phyloP scores from a whole-genome alignment of 108 stramenopile genomes.

The Asterionellopsis glacialis region DNA sequence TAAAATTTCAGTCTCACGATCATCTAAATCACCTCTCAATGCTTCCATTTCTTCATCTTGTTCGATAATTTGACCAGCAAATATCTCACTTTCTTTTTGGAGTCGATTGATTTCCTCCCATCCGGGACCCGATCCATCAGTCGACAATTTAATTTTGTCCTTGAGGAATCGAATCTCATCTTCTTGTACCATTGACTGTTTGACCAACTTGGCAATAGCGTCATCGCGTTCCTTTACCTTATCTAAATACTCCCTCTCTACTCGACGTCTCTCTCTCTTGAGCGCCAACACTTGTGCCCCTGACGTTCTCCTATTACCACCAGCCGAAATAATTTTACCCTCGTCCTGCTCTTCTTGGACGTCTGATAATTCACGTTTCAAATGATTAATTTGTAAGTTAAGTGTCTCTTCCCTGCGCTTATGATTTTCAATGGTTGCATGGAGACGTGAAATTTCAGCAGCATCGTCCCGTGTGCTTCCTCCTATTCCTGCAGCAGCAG shows the following conservation, averaged over 20 bases:
- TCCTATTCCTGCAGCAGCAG: constrained; percentile 20
- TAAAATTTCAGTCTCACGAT: constrained; percentile 27
- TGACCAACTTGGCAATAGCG: constrained; percentile 45
- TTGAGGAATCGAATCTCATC: constrained; percentile 21
- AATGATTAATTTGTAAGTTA: not conserved
- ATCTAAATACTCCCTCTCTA: no score
- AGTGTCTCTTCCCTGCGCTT: constrained; percentile 26
- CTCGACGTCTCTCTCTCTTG: no score
- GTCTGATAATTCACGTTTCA: constrained; percentile 6
- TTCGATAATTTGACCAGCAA: constrained; percentile 83
- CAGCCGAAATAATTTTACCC: no score
- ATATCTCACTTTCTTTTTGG: constrained; percentile 77
- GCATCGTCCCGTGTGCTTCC: constrained; percentile 33
- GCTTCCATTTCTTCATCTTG: constrained; percentile 77
- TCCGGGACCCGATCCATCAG: not conserved
- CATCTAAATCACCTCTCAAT: constrained; percentile 24
- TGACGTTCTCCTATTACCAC: no score
- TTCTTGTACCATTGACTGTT: constrained; percentile 54
- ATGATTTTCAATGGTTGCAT: constrained; percentile 27
- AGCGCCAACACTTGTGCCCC: no score
- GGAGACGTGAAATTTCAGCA: constrained; percentile 19
- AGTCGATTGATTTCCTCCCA: constrained; percentile 49
- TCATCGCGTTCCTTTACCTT: constrained; percentile 39
- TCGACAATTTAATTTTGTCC: constrained; percentile 19
- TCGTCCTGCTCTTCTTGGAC: not conserved